These are phyloP conservation scores for Coemansia sp. DNA, from an alignment of 192 early-diverging fungal genomes.

Conservation along the genomic window DNA sequence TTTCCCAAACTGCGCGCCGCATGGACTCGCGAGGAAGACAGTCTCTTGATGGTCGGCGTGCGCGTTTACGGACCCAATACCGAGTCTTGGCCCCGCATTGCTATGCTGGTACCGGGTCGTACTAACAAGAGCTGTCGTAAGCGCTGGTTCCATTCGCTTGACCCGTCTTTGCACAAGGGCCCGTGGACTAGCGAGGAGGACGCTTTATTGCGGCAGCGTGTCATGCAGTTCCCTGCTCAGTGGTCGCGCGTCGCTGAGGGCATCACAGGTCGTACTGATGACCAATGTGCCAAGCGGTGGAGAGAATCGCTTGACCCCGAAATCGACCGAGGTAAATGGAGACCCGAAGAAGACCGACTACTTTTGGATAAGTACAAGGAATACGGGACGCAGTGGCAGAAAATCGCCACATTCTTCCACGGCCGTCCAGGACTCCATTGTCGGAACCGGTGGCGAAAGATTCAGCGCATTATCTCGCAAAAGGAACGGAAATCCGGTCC, in stretches of 20 bases:
- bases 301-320: slow-evolving; percentile 84
- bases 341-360: slow-evolving; percentile 66
- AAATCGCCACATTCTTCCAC: slow-evolving; percentile 74
- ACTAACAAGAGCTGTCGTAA: slow-evolving; percentile 86
- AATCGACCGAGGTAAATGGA: slow-evolving; percentile 76
- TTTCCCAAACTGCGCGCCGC: slow-evolving; percentile 58
- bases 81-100: slow-evolving; percentile 80
- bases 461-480: slow-evolving; percentile 63
- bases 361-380: slow-evolving; percentile 67
- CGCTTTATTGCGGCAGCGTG: slow-evolving; percentile 68
- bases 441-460: slow-evolving; percentile 79
- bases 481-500: slow-evolving; percentile 48
- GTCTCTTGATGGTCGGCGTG: slow-evolving; percentile 72
- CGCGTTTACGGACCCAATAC: slow-evolving; percentile 73
- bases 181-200: slow-evolving; percentile 86
- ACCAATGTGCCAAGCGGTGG: slow-evolving; percentile 92
- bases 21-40: slow-evolving; percentile 85
- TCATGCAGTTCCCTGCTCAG: slow-evolving; percentile 70
- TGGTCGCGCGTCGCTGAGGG: slow-evolving; percentile 84
- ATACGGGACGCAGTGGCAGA: slow-evolving; percentile 79
- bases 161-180: slow-evolving; percentile 75
- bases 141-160: slow-evolving; percentile 81
- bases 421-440: slow-evolving; percentile 79
- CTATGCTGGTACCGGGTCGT: slow-evolving; percentile 72
- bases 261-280: slow-evolving; percentile 81